Evolutionary conservation across 805 yeast species (phyloP).

Genomic region (Lipomyces starkeyi): DNA sequence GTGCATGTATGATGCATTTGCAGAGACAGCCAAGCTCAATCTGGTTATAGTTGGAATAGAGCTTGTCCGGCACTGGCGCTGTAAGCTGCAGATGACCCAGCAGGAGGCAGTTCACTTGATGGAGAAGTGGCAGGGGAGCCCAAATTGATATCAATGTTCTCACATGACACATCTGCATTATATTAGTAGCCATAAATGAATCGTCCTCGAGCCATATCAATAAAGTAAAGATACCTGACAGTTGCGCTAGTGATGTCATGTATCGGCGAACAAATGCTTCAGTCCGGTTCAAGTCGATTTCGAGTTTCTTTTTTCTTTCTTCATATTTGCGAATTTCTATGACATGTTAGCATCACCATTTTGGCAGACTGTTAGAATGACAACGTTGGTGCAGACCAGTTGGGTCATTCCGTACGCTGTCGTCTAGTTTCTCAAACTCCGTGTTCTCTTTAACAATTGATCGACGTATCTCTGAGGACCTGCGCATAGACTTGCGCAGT

Average conservation of each 20-base stretch:
- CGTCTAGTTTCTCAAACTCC: conserved; percentile 12
- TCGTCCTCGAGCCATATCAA: neutral
- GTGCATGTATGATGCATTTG: neutral
- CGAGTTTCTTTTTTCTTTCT: conserved; percentile 18
- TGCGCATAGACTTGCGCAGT: conserved; percentile 24
- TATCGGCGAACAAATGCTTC: conserved; percentile 34
- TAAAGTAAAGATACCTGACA: conserved; percentile 20
- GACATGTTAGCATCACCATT: neutral
- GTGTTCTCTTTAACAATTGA: conserved; percentile 5
- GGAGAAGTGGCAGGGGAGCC: neutral
- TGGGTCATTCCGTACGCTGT: conserved; percentile 11
- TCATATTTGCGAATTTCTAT: conserved; percentile 14
- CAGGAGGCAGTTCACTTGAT: neutral
- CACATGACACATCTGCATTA: conserved; percentile 22
- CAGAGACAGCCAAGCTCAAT: neutral
- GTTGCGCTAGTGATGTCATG: conserved; percentile 25
- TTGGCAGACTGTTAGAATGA: neutral
- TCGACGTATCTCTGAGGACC: conserved; percentile 26
- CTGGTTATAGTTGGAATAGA: conserved; percentile 9
- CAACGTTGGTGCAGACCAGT: conserved; percentile 7
- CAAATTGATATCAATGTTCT: conserved; percentile 11
- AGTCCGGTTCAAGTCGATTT: conserved; percentile 27
- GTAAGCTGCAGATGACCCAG: conserved; percentile 1
- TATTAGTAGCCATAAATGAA: neutral
- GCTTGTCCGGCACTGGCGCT: conserved; percentile 12